These are phyloP conservation scores for Pugionium dolabratum DNA, from an alignment of 345 rosid species.

Conservation along the genomic window DNA sequence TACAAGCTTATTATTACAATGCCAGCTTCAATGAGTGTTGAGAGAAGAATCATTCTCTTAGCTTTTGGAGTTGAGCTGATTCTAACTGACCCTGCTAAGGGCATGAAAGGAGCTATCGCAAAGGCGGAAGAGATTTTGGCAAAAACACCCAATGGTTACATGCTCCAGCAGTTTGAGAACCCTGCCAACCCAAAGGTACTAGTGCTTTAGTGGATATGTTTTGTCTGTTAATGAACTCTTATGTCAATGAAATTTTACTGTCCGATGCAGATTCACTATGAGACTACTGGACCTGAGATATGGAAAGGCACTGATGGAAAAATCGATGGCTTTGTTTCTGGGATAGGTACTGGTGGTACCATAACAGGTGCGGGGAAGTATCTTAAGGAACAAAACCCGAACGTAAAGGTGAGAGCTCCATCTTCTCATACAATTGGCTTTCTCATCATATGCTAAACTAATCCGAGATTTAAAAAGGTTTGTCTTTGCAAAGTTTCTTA, in stretches of 20 bases:
- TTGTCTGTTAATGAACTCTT: slow-evolving; percentile 10
- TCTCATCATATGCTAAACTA: background rate
- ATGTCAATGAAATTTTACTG: background rate
- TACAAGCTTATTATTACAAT: slow-evolving; percentile 81
- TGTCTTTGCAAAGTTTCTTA: slow-evolving; percentile 25
- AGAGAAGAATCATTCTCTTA: slow-evolving; percentile 86
- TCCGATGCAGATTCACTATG: slow-evolving; percentile 66
- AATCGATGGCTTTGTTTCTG: slow-evolving; percentile 83
- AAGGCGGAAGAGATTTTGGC: slow-evolving; percentile 87
- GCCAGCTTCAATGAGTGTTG: slow-evolving; percentile 94
- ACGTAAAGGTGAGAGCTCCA: slow-evolving; percentile 58
- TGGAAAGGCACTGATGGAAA: slow-evolving; percentile 86
- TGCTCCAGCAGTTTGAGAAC: slow-evolving; percentile 91
- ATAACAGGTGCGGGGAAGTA: slow-evolving; percentile 84
- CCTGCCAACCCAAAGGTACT: slow-evolving; percentile 86
- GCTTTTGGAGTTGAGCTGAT: slow-evolving; percentile 92
- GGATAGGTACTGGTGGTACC: slow-evolving; percentile 97
- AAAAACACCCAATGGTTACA: slow-evolving; percentile 74
- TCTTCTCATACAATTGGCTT: background rate
- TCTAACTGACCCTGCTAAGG: slow-evolving; percentile 83
- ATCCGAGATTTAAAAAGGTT: background rate
- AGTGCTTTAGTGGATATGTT: slow-evolving; percentile 2
- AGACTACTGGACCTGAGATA: slow-evolving; percentile 93
- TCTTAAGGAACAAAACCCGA: slow-evolving; percentile 75
- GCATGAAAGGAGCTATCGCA: slow-evolving; percentile 92